Conservation (phyloP, 2,329 filamentous ascomycete genomes). For the Dothiorella sarmentorum region DNA sequence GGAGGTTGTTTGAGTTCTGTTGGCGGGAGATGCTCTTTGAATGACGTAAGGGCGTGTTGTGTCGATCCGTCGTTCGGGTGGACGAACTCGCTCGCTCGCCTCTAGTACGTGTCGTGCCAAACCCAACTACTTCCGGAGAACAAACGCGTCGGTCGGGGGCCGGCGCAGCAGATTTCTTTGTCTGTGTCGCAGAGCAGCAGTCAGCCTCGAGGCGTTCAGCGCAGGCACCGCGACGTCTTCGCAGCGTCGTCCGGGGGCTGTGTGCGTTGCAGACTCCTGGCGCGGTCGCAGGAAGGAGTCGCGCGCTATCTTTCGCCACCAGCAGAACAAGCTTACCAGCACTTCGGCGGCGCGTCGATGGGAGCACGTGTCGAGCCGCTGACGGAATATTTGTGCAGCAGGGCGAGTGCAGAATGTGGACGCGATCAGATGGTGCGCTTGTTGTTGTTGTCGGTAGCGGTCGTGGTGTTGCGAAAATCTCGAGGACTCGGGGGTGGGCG, state of each 20-base stretch:
- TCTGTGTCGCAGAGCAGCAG: constrained; percentile 16
- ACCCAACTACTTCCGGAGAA: constrained; percentile 24
- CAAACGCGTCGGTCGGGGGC: not conserved
- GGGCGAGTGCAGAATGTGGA: not conserved
- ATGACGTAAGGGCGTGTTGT: constrained; percentile 33
- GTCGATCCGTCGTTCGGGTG: constrained; percentile 23
- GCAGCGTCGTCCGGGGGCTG: not conserved
- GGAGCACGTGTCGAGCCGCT: constrained; percentile 9
- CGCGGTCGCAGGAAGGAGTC: constrained; percentile 18
- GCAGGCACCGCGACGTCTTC: not conserved
- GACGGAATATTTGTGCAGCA: not conserved
- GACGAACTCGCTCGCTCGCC: constrained; percentile 19
- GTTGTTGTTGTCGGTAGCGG: not conserved
- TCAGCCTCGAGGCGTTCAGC: constrained; percentile 2
- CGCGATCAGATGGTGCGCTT: constrained; percentile 8
- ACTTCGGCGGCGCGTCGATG: constrained; percentile 5
- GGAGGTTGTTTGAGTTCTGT: constrained; percentile 33
- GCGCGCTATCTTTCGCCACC: constrained; percentile 17
- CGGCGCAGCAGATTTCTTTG: not conserved
- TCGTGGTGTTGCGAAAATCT: constrained; percentile 16
- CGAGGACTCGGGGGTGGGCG: constrained; percentile 16
- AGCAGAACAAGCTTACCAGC: constrained; percentile 14
- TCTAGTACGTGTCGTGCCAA: constrained; percentile 24
- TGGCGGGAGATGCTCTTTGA: constrained; percentile 33
- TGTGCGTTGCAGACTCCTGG: constrained; percentile 7